phyloP scores from a whole-genome alignment of 441 rosid genomes.

The Erodium moschatum region DNA sequence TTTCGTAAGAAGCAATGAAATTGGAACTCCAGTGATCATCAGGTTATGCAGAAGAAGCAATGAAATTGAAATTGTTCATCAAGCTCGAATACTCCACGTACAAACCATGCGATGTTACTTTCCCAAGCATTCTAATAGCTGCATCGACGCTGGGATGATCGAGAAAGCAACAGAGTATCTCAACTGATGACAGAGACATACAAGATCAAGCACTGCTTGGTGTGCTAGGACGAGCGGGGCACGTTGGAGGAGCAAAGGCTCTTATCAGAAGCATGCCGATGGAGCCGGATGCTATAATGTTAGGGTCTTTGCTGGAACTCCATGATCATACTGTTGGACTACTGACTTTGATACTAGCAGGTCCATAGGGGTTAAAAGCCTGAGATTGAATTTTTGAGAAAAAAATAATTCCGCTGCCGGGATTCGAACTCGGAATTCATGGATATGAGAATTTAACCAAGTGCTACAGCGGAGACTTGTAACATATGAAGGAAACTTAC shows the following conservation, averaged over 20 bases:
- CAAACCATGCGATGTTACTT: slow-evolving; percentile 43
- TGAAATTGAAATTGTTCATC: slow-evolving; percentile 41
- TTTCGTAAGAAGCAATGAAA: too few relatives aligned
- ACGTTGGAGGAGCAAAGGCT: slow-evolving; percentile 43
- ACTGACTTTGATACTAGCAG: too few relatives aligned
- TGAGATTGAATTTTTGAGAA: too few relatives aligned
- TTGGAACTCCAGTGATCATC: too few relatives aligned
- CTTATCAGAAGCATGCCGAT: slow-evolving; percentile 36
- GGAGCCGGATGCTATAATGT: slow-evolving; percentile 37
- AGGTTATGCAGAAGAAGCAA: slow-evolving; percentile 40
- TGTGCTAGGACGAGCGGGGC: slow-evolving; percentile 43
- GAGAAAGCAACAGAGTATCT: slow-evolving; percentile 32
- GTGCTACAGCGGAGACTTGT: too few relatives aligned
- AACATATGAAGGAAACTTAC: too few relatives aligned
- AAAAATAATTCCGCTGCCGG: too few relatives aligned
- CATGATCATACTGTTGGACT: too few relatives aligned
- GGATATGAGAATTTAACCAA: too few relatives aligned
- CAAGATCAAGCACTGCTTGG: slow-evolving; percentile 51
- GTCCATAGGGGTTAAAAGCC: too few relatives aligned
- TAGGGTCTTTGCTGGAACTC: slow-evolving; percentile 52
- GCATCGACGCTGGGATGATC: slow-evolving; percentile 40
- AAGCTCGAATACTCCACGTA: slow-evolving; percentile 36
- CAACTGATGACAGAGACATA: slow-evolving; percentile 35
- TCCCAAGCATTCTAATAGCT: slow-evolving; percentile 51
- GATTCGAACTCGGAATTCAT: too few relatives aligned